phyloP scores from a whole-genome alignment of 1,284 basidiomycete genomes.

The Coniferiporia weirii region DNA sequence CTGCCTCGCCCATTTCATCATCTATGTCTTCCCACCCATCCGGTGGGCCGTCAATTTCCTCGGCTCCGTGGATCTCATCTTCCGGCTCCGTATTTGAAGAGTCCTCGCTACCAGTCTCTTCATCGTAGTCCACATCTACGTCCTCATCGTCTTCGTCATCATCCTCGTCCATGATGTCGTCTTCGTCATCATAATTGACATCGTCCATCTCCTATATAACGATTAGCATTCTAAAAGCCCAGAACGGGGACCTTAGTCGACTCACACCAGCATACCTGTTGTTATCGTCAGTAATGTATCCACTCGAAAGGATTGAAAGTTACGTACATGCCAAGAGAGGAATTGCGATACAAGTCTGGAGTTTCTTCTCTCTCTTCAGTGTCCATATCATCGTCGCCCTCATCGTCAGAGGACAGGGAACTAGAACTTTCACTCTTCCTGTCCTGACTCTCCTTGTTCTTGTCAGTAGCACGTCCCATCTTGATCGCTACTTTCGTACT shows the following conservation, averaged over 20 bases:
- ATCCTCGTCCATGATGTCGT: constrained; percentile 78
- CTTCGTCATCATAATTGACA: constrained; percentile 54
- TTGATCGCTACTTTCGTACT: constrained; percentile 96
- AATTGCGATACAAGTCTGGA: constrained; percentile 94
- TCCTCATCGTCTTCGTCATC: constrained; percentile 78
- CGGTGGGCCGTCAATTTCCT: constrained; percentile 22
- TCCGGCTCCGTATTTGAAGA: constrained; percentile 69
- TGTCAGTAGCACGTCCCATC: constrained; percentile 82
- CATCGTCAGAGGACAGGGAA: constrained; percentile 57
- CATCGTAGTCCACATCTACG: constrained; percentile 83
- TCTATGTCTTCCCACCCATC: constrained; percentile 49
- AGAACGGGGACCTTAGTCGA: constrained; percentile 22
- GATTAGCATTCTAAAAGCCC: background rate
- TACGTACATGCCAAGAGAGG: constrained; percentile 91
- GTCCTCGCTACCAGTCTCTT: constrained; percentile 75
- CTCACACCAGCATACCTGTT: constrained; percentile 75
- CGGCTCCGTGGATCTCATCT: constrained; percentile 44
- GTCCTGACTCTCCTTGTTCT: constrained; percentile 54
- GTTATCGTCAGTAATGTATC: background rate
- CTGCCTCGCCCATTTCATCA: constrained; percentile 57
- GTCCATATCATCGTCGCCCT: constrained; percentile 30
- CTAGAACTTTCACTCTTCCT: constrained; percentile 52
- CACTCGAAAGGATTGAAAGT: background rate
- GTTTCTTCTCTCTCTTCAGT: constrained; percentile 67
- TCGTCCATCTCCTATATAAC: constrained; percentile 74